Evolutionary conservation across 208 protist species (phyloP), one percentile per base, ranked within the genome.

Genomic region (Trypanosoma cruzi): DNA sequence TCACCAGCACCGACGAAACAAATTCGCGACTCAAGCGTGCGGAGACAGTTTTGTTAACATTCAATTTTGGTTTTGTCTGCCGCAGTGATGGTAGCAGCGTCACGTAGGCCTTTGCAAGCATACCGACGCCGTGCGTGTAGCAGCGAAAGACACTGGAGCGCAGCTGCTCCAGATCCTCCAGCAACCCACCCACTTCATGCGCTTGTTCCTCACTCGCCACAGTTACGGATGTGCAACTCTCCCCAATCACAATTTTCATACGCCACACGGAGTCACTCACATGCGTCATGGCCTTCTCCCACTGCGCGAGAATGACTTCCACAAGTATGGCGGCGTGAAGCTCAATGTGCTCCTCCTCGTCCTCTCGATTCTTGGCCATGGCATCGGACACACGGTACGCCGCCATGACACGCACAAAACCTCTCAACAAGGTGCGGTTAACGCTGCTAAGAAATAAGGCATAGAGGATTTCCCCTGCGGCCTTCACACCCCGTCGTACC

Each of bases 61-160:
- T 31, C 42, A 53, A 37, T 42, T 10, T 20, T 26, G 53, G 7
- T 29, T 37, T 64, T 0, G 32, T 31, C 36, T 6, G 55, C 55
- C 79, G 81, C 55, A 93, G 36, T 50, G 80, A 71, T 24, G 90
- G 90, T 49, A 94, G 66, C 22, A 82, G 58, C 29, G 82, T 85
- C 50, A 96, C 58, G 77, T 96, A 96, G 6, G 90, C 84, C 70
- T 96, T 96, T 32, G 77, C 75, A 18, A 96, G 78, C 71, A 91
- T 82, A 22, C 86, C 86, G 16, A 92, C 72, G 24, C 86, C 90
- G 56, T 93, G 87, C 44, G 84, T 56, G 68, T 93, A 96, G 69
- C 77, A 86, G 49, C 80, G 61, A 44, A 93, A 75, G 46, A 78
- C 78, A 13, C 52, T 79, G 18, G 80, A 82, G 52, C 88, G 86